Evolutionary conservation across 192 early-diverging fungal species (phyloP).

Genomic region (Entomortierella chlamydospora): DNA sequence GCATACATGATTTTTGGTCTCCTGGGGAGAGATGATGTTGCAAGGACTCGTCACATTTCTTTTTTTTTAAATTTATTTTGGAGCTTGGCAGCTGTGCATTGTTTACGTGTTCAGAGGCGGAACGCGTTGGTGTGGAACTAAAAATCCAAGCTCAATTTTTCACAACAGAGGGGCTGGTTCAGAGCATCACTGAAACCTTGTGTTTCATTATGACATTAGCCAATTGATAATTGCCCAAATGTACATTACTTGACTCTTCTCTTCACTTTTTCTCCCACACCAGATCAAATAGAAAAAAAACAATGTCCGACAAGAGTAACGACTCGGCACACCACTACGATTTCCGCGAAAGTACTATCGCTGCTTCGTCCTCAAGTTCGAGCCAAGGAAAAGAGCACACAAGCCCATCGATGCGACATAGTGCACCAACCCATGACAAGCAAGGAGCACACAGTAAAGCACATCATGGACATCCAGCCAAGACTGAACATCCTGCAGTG

Average conservation of each 20-base stretch:
- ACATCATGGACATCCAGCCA: neutral
- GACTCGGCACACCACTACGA: slow-evolving; percentile 14
- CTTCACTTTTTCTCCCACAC: slow-evolving; percentile 2
- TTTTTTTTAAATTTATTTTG: slow-evolving; percentile 27
- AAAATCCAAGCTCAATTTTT: too few species aligned
- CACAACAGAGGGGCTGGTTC: too few species aligned
- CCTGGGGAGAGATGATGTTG: slow-evolving; percentile 12
- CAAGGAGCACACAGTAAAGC: neutral
- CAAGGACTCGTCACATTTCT: slow-evolving; percentile 21
- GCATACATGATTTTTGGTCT: slow-evolving; percentile 35
- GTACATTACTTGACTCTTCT: too few species aligned
- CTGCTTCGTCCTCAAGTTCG: neutral
- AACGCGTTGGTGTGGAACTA: too few species aligned
- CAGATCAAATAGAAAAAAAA: neutral
- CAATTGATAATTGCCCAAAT: too few species aligned
- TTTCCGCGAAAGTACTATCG: slow-evolving; percentile 31
- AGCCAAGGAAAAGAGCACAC: slow-evolving; percentile 3
- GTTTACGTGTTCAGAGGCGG: too few species aligned
- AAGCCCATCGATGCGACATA: neutral
- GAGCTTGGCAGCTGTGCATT: too few species aligned
- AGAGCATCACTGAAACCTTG: too few species aligned
- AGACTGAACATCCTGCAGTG: slow-evolving; percentile 12
- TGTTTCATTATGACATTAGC: too few species aligned
- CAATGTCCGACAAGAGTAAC: slow-evolving; percentile 25
- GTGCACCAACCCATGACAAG: neutral